Evolutionary conservation across 1,139 yeast species (phyloP).

Genomic region (Magnusiomyces suaveolens): DNA sequence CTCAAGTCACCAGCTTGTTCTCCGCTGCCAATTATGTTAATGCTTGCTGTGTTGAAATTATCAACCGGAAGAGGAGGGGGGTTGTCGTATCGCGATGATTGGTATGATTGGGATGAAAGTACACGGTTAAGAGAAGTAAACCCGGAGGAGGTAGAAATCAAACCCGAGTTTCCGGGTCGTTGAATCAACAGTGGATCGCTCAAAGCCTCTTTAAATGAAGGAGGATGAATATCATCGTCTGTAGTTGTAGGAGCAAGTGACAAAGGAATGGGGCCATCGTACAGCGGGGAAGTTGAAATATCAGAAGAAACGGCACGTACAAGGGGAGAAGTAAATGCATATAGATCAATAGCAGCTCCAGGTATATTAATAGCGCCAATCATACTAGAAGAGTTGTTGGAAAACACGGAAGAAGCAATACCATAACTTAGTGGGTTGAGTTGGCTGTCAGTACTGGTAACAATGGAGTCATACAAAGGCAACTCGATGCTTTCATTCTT

Average conservation of each 20-base stretch:
- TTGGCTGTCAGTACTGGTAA: conserved; percentile 43
- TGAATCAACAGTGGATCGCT: background rate
- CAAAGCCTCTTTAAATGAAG: conserved; percentile 1
- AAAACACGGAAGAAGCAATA: background rate
- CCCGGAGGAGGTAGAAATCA: background rate
- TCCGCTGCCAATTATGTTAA: background rate
- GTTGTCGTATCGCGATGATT: background rate
- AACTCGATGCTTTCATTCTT: conserved; percentile 55
- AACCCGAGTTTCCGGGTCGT: background rate
- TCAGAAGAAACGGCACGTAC: conserved; percentile 10
- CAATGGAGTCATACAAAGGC: conserved; percentile 44
- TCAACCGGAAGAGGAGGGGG: background rate
- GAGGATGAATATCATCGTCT: background rate
- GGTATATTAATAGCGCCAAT: background rate
- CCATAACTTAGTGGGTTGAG: background rate
- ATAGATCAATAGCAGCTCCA: background rate
- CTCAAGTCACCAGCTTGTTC: background rate
- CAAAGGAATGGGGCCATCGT: background rate
- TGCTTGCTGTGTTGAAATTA: background rate
- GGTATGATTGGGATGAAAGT: background rate
- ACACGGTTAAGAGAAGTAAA: background rate
- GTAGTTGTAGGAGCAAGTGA: background rate
- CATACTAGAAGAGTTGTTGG: background rate
- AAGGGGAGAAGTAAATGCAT: conserved; percentile 7
- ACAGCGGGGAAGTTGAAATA: conserved; percentile 4